Conservation (phyloP, 2,329 filamentous ascomycete species). For the Blumeria hordei region DNA sequence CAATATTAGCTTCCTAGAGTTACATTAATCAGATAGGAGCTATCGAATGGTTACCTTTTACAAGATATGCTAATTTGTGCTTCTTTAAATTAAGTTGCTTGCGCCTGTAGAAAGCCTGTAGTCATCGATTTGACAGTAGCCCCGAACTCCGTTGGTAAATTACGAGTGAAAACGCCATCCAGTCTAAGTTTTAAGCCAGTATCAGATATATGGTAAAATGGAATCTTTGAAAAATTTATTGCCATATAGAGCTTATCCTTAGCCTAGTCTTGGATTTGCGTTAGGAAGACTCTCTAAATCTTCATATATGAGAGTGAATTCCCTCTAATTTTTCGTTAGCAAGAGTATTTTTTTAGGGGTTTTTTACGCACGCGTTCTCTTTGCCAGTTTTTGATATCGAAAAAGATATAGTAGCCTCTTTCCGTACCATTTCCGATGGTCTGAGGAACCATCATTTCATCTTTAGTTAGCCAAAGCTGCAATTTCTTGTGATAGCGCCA, state of each 20-base stretch:
- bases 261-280: background rate
- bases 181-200: too few species aligned
- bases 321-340: slow-evolving; percentile 21
- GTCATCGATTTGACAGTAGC: too few species aligned
- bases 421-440: slow-evolving; percentile 32
- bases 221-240: too few species aligned
- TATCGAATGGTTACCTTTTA: too few species aligned
- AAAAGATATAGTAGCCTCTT: slow-evolving; percentile 41
- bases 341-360: background rate
- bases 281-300: slow-evolving; percentile 27
- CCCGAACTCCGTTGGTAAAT: too few species aligned
- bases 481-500: slow-evolving; percentile 48
- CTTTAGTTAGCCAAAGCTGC: slow-evolving; percentile 42
- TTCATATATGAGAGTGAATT: slow-evolving; percentile 34
- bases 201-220: too few species aligned
- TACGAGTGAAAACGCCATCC: too few species aligned
- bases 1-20: too few species aligned
- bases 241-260: background rate
- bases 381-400: slow-evolving; percentile 36
- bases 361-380: slow-evolving; percentile 32
- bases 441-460: slow-evolving; percentile 39
- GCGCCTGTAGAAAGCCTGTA: too few species aligned
- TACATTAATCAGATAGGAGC: too few species aligned
- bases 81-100: too few species aligned
- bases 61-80: too few species aligned